Percentiles rank a stretch among this genome's conserved stretches.
These are phyloP conservation scores for Backusella mclennaniae DNA, from an alignment of 192 early-diverging fungal species.

Conservation along the genomic window DNA sequence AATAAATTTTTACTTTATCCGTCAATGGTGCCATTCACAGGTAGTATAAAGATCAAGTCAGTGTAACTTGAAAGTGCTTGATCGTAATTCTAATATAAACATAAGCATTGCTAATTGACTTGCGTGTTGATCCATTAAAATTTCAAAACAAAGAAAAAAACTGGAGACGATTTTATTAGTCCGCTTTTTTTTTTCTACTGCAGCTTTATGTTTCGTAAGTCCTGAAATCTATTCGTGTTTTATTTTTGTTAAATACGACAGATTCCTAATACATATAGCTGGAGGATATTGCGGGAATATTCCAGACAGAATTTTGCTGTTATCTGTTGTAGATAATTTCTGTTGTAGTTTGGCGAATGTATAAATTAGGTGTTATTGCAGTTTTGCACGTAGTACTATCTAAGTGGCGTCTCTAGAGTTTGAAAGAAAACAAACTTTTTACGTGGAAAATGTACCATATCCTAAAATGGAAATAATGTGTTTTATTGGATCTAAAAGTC, in stretches of 20 bases:
- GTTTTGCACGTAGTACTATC: not conserved
- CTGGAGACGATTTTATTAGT: not conserved
- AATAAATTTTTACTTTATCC: not conserved
- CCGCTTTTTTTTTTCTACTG: not conserved
- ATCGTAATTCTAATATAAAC: not conserved
- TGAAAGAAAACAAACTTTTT: not conserved
- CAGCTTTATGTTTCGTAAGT: not conserved
- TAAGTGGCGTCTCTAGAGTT: not conserved
- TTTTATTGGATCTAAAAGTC: not conserved
- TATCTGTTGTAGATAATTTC: too few relatives aligned
- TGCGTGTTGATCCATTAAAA: not conserved
- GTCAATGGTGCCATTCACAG: not conserved
- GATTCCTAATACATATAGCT: too few relatives aligned
- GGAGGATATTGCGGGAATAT: not conserved
- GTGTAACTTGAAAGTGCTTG: not conserved
- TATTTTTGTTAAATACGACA: not conserved
- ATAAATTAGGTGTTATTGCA: not conserved
- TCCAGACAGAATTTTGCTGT: too few relatives aligned
- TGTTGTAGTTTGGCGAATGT: not conserved
- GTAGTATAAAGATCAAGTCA: not conserved
- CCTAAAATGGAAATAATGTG: not conserved
- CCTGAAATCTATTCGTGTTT: not conserved
- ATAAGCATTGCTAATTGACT: not conserved
- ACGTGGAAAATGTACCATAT: not conserved
- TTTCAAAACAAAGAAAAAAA: not conserved